Evolutionary conservation across 2,329 filamentous ascomycete genomes (phyloP), one percentile per base, ranked within the genome.

Genomic region (Periconia sp.): DNA sequence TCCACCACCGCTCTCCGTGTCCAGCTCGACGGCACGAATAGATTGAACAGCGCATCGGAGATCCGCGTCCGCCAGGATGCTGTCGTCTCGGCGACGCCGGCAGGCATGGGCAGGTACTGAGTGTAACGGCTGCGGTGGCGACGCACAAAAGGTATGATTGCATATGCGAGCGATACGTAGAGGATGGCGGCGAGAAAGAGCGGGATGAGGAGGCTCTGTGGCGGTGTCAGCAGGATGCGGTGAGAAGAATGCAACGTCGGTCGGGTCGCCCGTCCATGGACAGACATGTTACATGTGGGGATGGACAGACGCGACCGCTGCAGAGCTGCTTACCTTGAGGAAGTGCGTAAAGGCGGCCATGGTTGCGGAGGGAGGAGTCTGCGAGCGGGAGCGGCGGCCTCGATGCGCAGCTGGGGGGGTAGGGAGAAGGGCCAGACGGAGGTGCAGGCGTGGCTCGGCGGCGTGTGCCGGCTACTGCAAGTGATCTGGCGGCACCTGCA

Each of bases 151-250:
- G 75, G 75, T 17, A 77, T 52, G 50, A 77, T 42, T 47, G 71
- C 36, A 54, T 71, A 63, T 50, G 68, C 68, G 42, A 73, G 56
- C 43, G 72, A 46, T 57, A 66, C 41, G 61, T 76, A 77, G 61
- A 77, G 69, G 43, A 65, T 42, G 24, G 57, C 57, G 43, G 75
- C 70, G 50, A 74, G 63, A 52, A 74, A 54, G 52, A 73, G 69
- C n/a, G 75, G 75, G n/a, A 74, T 43, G 57, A 75, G 58, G 50
- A 77, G 61, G 35, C 66, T 69, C 74, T 77, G 52, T 26, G 29
- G n/a, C 16, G 28, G 36, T 37, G 53, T 60, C 40, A 56, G 54
- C 34, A 9, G 11, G 43, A 12, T 39, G 25, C 21, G 24, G 37
- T 36, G 15, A 23, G 18, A 19, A n/a, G 19, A 9, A 10, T 30